Percentiles rank a stretch among this genome's conserved stretches.
phyloP scores from a whole-genome alignment of 2,329 filamentous ascomycete species.

The Fusarium sp. region DNA sequence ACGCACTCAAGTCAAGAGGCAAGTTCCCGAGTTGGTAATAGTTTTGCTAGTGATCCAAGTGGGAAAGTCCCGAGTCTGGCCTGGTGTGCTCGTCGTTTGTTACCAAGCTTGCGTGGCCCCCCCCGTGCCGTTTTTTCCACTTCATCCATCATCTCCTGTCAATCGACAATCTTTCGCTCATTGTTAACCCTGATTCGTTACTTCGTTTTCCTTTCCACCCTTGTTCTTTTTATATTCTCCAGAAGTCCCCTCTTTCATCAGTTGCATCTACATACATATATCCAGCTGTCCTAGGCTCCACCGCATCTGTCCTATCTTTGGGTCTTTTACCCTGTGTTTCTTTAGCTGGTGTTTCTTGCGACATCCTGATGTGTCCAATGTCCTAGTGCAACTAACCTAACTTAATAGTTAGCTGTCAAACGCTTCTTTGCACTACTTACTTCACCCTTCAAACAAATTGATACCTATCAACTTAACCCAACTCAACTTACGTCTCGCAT shows the following conservation, averaged over 20 bases:
- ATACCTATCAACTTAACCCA: neutral
- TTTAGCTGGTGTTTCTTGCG: conserved; percentile 30
- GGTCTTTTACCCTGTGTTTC: conserved; percentile 30
- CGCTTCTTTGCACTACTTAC: conserved; percentile 11
- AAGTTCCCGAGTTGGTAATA: conserved; percentile 17
- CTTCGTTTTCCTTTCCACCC: conserved; percentile 5
- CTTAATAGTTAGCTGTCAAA: conserved; percentile 1
- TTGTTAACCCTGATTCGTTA: conserved; percentile 27
- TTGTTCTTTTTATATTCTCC: conserved; percentile 28
- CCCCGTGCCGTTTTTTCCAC: conserved; percentile 34
- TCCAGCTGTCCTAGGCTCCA: conserved; percentile 34
- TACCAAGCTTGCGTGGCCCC: conserved; percentile 36
- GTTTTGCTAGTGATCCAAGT: conserved; percentile 8
- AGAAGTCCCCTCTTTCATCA: conserved; percentile 14
- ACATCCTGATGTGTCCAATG: conserved; percentile 30
- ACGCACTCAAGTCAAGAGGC: neutral
- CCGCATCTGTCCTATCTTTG: conserved; percentile 21
- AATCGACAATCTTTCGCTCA: conserved; percentile 16
- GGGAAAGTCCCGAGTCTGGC: conserved; percentile 29
- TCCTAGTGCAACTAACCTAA: conserved; percentile 10
- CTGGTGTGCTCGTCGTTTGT: conserved; percentile 5
- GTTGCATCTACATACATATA: neutral
- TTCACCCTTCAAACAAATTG: neutral
- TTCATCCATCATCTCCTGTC: conserved; percentile 27
- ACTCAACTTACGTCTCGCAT: neutral